phyloP scores from a whole-genome alignment of 1,139 yeast genomes.

The Debaryomyces coudertii region DNA sequence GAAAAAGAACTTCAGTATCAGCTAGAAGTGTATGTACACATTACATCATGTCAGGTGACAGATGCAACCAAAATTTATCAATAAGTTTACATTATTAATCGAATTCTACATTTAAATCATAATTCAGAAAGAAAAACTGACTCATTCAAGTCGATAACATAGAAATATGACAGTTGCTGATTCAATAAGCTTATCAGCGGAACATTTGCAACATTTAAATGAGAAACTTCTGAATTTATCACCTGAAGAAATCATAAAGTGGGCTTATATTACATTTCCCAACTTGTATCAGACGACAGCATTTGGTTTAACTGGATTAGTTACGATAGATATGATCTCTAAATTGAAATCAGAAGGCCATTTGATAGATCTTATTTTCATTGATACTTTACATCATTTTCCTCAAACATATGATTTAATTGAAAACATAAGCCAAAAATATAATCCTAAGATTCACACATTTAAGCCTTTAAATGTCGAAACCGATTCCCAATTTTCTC shows the following conservation, averaged over 20 bases:
- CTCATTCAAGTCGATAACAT: background rate
- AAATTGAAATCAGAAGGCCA: slow-evolving; percentile 43
- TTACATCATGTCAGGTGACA: slow-evolving; percentile 13
- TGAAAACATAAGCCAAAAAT: slow-evolving; percentile 55
- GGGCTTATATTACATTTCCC: slow-evolving; percentile 86
- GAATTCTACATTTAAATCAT: background rate
- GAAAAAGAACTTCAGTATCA: too few relatives aligned
- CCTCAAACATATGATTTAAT: slow-evolving; percentile 88
- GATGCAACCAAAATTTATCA: slow-evolving; percentile 2
- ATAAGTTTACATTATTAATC: background rate
- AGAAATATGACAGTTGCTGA: slow-evolving; percentile 12
- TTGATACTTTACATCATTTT: slow-evolving; percentile 92
- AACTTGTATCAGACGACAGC: slow-evolving; percentile 89
- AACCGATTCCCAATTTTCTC: slow-evolving; percentile 66
- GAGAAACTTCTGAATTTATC: slow-evolving; percentile 53
- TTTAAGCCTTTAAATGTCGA: slow-evolving; percentile 64
- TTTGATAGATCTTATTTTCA: slow-evolving; percentile 75
- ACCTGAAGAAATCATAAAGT: slow-evolving; percentile 74
- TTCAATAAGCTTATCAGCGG: slow-evolving; percentile 30
- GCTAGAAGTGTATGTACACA: background rate
- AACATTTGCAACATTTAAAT: slow-evolving; percentile 66
- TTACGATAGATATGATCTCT: slow-evolving; percentile 82
- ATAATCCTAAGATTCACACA: slow-evolving; percentile 58
- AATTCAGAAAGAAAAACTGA: background rate
- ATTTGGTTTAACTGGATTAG: slow-evolving; percentile 90